phyloP scores from a whole-genome alignment of 176 grass and related monocot genomes.

The Chrysopogon serrulatus region DNA sequence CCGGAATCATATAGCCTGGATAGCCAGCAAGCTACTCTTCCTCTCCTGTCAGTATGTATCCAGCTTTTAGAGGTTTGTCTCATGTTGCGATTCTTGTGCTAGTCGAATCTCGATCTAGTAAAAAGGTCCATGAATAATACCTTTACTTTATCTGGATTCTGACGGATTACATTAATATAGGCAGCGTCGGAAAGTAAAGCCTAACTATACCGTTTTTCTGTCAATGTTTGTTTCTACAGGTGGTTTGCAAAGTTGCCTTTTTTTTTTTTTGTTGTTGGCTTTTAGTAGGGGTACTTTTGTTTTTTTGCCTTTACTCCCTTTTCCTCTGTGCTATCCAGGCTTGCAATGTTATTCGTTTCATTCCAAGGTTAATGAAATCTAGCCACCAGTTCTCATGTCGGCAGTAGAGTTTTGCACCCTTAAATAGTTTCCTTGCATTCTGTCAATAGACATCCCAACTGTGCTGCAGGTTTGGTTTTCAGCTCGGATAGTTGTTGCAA shows the following conservation, averaged over 20 bases:
- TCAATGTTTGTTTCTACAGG: constrained; percentile 5
- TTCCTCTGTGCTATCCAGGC: neutral
- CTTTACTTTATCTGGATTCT: constrained; percentile 33
- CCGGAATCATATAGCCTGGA: neutral
- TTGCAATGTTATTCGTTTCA: neutral
- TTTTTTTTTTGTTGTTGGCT: constrained; percentile 31
- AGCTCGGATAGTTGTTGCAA: neutral
- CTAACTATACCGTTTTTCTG: neutral
- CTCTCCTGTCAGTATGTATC: neutral
- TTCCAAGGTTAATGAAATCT: neutral
- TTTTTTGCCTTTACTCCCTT: neutral
- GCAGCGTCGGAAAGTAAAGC: constrained; percentile 20
- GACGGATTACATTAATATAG: constrained; percentile 17
- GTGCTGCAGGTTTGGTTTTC: neutral
- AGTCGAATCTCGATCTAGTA: constrained; percentile 17
- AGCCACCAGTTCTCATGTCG: neutral
- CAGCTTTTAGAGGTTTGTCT: constrained; percentile 27
- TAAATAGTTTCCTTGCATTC: constrained; percentile 5
- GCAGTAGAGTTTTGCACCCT: neutral
- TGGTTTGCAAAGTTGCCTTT: constrained; percentile 25
- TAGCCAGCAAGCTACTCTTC: neutral
- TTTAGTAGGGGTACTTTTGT: constrained; percentile 25
- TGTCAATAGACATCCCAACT: neutral
- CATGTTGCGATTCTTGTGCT: constrained; percentile 15
- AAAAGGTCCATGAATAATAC: constrained; percentile 16